Conservation (phyloP, 208 protist genomes). For the Endotrypanum monterogeii region DNA sequence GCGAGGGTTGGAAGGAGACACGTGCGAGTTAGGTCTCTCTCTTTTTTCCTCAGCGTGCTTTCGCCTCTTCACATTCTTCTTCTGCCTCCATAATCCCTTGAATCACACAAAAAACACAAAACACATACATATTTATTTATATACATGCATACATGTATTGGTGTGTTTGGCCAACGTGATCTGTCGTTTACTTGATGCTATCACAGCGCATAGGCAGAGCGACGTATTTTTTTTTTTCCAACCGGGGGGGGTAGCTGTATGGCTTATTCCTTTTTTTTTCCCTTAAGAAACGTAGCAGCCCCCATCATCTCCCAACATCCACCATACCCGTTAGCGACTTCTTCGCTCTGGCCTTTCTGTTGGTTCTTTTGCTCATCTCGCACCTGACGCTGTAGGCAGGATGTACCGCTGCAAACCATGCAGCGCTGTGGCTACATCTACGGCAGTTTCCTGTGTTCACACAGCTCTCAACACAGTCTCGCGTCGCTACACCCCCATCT, state of each 20-base stretch:
- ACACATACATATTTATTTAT: not conserved
- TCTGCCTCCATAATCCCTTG: not conserved
- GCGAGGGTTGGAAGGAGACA: not conserved
- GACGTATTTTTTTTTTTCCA: not conserved
- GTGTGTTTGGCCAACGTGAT: not conserved
- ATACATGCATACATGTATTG: not conserved
- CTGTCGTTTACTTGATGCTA: not conserved
- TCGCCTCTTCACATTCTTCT: not conserved
- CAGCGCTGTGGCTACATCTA: constrained; percentile 4
- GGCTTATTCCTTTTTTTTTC: not conserved
- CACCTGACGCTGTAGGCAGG: not conserved
- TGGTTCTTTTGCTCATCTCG: not conserved
- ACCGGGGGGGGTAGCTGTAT: not conserved
- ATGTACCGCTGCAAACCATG: constrained; percentile 14
- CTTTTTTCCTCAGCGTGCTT: not conserved
- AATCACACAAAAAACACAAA: not conserved
- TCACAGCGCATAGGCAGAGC: not conserved
- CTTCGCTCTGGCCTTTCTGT: not conserved
- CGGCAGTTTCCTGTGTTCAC: not conserved
- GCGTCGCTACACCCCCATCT: constrained; percentile 84
- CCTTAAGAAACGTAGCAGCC: not conserved
- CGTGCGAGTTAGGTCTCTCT: not conserved
- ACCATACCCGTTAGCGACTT: not conserved
- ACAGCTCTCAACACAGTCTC: not conserved
- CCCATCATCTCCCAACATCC: not conserved